Conservation (phyloP, 1,284 basidiomycete genomes). For the Volvariella surrecta region DNA sequence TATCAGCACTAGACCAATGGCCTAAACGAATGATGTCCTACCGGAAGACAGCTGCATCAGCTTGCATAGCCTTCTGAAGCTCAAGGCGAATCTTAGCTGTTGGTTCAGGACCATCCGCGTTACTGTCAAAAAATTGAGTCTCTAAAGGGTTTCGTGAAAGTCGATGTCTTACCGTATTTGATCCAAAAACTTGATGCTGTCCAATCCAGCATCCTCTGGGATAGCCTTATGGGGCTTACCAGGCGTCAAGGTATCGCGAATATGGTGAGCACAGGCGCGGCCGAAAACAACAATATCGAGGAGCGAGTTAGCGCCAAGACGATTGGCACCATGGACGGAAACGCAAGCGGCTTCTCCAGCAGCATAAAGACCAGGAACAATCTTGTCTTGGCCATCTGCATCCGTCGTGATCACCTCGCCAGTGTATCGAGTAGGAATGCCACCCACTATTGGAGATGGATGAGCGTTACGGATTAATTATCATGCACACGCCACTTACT, state of each 20-base stretch:
- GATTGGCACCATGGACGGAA: conserved; percentile 98
- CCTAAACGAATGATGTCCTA: conserved; percentile 20
- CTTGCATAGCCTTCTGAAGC: conserved; percentile 99
- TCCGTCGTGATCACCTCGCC: conserved; percentile 92
- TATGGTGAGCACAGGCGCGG: conserved; percentile 97
- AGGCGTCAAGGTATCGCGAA: conserved; percentile 85
- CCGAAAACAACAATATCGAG: conserved; percentile 99
- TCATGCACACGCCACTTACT: conserved; percentile 41
- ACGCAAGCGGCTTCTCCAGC: conserved; percentile 99
- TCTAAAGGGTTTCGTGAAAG: neutral
- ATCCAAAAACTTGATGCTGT: conserved; percentile 87
- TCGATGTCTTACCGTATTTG: conserved; percentile 52
- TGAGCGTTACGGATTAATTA: conserved; percentile 12
- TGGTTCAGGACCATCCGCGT: conserved; percentile 72
- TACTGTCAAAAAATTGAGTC: conserved; percentile 29
- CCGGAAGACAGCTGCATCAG: conserved; percentile 88
- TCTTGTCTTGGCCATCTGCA: conserved; percentile 84
- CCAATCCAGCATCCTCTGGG: conserved; percentile 80
- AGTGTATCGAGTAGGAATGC: conserved; percentile 98
- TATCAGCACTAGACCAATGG: neutral
- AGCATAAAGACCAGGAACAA: conserved; percentile 96
- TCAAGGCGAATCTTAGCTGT: conserved; percentile 89
- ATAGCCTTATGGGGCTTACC: conserved; percentile 90
- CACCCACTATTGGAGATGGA: conserved; percentile 69
- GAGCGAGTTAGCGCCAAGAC: conserved; percentile 98